Conservation (phyloP, 345 rosid species). For the Erysimum cheiranthoides region DNA sequence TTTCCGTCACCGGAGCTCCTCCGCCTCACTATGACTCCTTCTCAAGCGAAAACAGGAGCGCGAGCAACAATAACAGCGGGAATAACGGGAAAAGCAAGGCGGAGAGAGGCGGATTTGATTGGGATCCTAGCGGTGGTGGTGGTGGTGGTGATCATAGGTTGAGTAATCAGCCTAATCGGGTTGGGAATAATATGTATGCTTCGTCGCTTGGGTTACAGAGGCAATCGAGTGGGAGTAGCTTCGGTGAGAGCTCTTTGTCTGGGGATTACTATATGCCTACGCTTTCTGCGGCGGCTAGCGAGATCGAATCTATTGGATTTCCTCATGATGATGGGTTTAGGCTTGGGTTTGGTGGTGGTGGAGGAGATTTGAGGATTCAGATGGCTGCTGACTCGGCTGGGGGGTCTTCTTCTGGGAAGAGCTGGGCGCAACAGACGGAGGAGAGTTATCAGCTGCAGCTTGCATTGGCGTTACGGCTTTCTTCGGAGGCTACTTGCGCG, state of each 20-base stretch:
- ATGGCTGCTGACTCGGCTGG: conserved; percentile 46
- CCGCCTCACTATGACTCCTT: conserved; percentile 64
- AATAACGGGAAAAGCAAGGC: conserved; percentile 52
- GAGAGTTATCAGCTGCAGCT: conserved; percentile 99
- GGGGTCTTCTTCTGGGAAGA: conserved; percentile 74
- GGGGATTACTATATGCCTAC: conserved; percentile 83
- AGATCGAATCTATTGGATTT: conserved; percentile 68
- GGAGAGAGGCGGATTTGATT: conserved; percentile 65
- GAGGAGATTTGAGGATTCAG: conserved; percentile 56
- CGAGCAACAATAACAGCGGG: conserved; percentile 23
- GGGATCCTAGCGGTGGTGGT: conserved; percentile 59
- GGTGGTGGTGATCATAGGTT: conserved; percentile 54
- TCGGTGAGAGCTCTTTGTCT: conserved; percentile 92
- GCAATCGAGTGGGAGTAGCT: conserved; percentile 98
- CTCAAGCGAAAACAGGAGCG: conserved; percentile 63
- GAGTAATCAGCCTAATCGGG: conserved; percentile 56
- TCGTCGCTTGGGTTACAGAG: conserved; percentile 77
- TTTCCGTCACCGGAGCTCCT: conserved; percentile 55
- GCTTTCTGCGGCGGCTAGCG: conserved; percentile 64
- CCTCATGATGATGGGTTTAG: conserved; percentile 59
- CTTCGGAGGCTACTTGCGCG: conserved; percentile 89
- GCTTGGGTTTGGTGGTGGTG: conserved; percentile 46
- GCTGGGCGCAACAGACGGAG: conserved; percentile 99
- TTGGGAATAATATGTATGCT: conserved; percentile 55
- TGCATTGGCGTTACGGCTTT: conserved; percentile 92